A percentile compares a stretch with the other conserved stretches of the same genome.
Evolutionary conservation across 106 monocot genomes (phyloP).

Genomic region (Cymbidium sinense): DNA sequence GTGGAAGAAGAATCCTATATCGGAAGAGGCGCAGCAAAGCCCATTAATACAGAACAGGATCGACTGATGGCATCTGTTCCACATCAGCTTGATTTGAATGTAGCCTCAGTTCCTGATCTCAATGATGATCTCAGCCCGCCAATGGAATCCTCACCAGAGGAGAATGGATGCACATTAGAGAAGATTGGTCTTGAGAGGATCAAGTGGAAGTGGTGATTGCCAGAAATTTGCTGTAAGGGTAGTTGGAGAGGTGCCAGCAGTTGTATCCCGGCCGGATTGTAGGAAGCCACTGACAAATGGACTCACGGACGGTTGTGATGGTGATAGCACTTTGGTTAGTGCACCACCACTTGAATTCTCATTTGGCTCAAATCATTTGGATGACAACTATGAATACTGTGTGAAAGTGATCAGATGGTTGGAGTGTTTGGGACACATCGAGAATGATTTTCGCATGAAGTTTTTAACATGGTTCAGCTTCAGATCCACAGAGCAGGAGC

Average conservation of each 20-base stretch:
- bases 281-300: conserved; percentile 18
- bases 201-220: conserved; percentile 16
- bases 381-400: conserved; percentile 82
- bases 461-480: conserved; percentile 94
- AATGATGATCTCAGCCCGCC: conserved; percentile 38
- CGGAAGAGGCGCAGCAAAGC: conserved; percentile 10
- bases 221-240: no score
- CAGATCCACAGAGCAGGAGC: conserved; percentile 75
- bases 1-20: conserved; percentile 9
- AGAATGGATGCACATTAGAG: conserved; percentile 22
- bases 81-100: conserved; percentile 60
- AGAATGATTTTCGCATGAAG: conserved; percentile 85
- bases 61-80: conserved; percentile 19
- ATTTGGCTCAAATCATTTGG: conserved; percentile 39
- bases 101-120: conserved; percentile 66
- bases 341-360: conserved; percentile 35
- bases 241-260: background rate
- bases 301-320: conserved; percentile 38
- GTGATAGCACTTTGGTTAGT: conserved; percentile 54
- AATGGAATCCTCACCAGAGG: conserved; percentile 19
- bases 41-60: conserved; percentile 23
- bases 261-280: no score
- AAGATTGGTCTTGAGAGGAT: conserved; percentile 22
- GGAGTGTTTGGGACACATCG: conserved; percentile 72
- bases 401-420: conserved; percentile 80